Evolutionary conservation across 2,329 filamentous ascomycete genomes (phyloP), one percentile per base, ranked within the genome.

Genomic region (Cucurbitaria berberidis): DNA sequence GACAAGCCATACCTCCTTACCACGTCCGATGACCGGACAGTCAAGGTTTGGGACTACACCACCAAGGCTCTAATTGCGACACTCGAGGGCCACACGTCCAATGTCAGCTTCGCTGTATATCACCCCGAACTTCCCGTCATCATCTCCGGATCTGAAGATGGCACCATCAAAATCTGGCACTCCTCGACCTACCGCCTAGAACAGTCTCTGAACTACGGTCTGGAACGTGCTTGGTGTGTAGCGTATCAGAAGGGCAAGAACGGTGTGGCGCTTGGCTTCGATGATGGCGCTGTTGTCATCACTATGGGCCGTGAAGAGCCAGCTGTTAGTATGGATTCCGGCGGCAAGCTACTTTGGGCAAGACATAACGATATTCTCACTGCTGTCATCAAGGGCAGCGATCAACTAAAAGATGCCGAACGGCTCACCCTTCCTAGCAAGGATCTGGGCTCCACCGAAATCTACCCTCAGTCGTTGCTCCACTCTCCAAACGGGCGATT

Each of bases 41-140:
- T 98, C 67, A 98, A 98, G 82, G 86, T 99, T 49, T 99, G 95
- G 93, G 95, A 99, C 74, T 98, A 99, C 81, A 98, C 93, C 11
- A 98, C 93, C 43, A 99, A 99, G 79, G 95, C 92, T 11, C 82
- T 98, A 62, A 97, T 98, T 72, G 95, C 95, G 26, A 98, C 93
- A 2, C 83, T 99, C 42, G 95, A 99, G 76, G 95, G 95, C 24
- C 95, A 99, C 76, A 96, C 92, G 26, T 96, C 93, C 77, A 99
- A 99, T 70, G 95, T 99, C 42, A 97, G 93, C 2, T 99, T 98
- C 71, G 95, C 95, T 44, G 96, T 93, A 77, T 99, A 98, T 74
- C 95, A 99, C 77, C 95, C 95, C 2, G 93, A 98, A 77, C 81
- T 99, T 43, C 95, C 95, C 2, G 89, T 99, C 62, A 99, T 99